Base-by-base conservation (phyloP, 495 filamentous ascomycete genomes). In the Articulospora tetracladia region DNA sequence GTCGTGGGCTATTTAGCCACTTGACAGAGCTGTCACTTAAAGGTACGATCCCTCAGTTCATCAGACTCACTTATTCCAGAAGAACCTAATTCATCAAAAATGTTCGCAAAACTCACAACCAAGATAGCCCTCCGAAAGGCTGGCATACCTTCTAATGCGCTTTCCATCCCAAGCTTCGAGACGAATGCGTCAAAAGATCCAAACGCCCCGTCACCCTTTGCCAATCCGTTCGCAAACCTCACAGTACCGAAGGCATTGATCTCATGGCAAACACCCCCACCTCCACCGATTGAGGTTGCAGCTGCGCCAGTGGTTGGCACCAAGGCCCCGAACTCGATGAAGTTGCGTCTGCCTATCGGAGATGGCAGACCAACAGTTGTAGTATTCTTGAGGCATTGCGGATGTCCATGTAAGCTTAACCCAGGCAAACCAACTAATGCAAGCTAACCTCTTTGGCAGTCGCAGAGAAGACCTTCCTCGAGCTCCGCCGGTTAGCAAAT, bases 381-480 rank as follows among this genome's bases (percentile, higher is more conserved):
- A 22, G 73, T 79, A 30, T 87, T 86, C 64, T 65, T 88, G 17
- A 73, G 85, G 44, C 80, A 84, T 67, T 83, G 79, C 63, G 84
- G 84, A 17, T 83, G 80, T 75, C 82, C 83, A 7, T 87, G 82
- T 82, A 73, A 55, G 74, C 63, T 23, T 53, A 25, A 62, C 34
- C 15, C 65, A 39, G 47, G 3, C 2, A 17, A 19, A 7, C 19
- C 22, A n/a, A 24, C 20, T 57, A 28, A 20, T 56, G 41, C 52
- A 25, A 62, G 46, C 63, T 25, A 30, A 49, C n/a, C 19, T n/a
- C n/a, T n/a, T 59, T 27, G 44, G 39, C 34, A 79, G 81, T 84
- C 66, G 82, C 84, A 22, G 84, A 86, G 63, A 84, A 86, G 66
- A 79, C 81, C 6, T 83, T 83, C 72, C 69, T 77, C 20, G 63